Evolutionary conservation across 2,329 filamentous ascomycete species (phyloP), one percentile per base, ranked within the genome.

Genomic region (Venturia asperata): DNA sequence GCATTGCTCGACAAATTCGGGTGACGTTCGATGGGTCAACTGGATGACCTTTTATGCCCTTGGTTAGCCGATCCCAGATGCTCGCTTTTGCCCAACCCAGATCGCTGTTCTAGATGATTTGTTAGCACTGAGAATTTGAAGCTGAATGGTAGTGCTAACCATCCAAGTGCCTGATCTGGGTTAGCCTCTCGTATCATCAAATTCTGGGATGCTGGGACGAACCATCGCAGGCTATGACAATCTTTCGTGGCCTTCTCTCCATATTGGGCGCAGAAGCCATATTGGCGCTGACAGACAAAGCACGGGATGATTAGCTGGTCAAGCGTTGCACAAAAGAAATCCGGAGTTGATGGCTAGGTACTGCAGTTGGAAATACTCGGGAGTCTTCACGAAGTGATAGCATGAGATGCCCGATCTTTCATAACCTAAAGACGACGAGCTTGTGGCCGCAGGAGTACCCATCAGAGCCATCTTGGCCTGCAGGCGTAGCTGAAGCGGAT

Each of bases 21-120:
- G 75, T 77, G 24, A 78, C 75, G 65, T 78, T 78, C 9, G 75
- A 76, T 3, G 76, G 75, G 27, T 47, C n/a, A 17, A 63, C 52
- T n/a, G 64, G 64, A 61, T 65, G 64, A 6, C 64, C 64, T 56
- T 41, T 27, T 19, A 58, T 24, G 6, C 52, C 52, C 34, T 47
- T 63, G 62, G 42, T 52, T 9, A 63, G 43, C 34, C 24, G 62
- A 34, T 62, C 63, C 42, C 41, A 62, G 21, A 34, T 24, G 27
- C 39, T 42, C 21, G 39, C 64, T 52, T 62, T 65, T 39, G 21
- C 34, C 64, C 64, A 65, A 17, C 64, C 55, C 21, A 61, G 11
- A 42, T 65, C 55, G 43, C 47, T 58, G 34, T 61, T 65, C 52
- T 64, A 61, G 15, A n/a, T 4, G 13, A 37, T 34, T 24, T 4